Base-by-base conservation (phyloP, 768 basidiomycete genomes). In the Xerocomus potaroensis region DNA sequence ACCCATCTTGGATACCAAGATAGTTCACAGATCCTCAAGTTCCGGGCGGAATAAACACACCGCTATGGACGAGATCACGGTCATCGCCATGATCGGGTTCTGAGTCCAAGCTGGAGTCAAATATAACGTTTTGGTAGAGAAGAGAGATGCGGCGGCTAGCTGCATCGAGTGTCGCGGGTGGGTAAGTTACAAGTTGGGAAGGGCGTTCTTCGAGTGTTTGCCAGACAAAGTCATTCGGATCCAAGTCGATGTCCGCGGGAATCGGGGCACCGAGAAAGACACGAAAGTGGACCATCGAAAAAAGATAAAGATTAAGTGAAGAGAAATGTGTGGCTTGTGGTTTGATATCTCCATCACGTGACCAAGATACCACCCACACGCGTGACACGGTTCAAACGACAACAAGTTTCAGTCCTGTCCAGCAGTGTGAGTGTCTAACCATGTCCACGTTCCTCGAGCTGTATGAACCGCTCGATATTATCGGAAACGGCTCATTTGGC, bases 401-500 rank as follows among this genome's bases (percentile, higher is more conserved):
- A n/a, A n/a, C n/a, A 30, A 3, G 53, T 64, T 58, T 64, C 43
- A 33, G 45, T 57, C 54, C 41, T 15, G 59, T 51, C 64, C 39
- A 50, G 23, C 8, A 10, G 37, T 38, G 24, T 14, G 23, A 14
- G n/a, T 45, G 9, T 8, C 16, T 16, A 22, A 36, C n/a, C 43
- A 67, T 66, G 64, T 47, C 53, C 11, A 35, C 46, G 1, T 81
- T 82, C 55, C 72, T 94, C 18, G 87, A 88, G 56, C 76, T 78
- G 40, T 98, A 95, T 60, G 91, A 92, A 51, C 74, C 90, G 7
- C 75, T 93, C 38, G 92, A 94, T 54, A 77, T 96, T 47, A 95
- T 99, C 38, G 96, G 96, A 4, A 97, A 94, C 58, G 96, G 96
- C 22, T 90, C 89, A 5, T 99, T 99, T 72, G 96, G 96, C 2